These are phyloP conservation scores for Phytophthora fragariae DNA, from an alignment of 352 stramenopile genomes.

Conservation along the genomic window DNA sequence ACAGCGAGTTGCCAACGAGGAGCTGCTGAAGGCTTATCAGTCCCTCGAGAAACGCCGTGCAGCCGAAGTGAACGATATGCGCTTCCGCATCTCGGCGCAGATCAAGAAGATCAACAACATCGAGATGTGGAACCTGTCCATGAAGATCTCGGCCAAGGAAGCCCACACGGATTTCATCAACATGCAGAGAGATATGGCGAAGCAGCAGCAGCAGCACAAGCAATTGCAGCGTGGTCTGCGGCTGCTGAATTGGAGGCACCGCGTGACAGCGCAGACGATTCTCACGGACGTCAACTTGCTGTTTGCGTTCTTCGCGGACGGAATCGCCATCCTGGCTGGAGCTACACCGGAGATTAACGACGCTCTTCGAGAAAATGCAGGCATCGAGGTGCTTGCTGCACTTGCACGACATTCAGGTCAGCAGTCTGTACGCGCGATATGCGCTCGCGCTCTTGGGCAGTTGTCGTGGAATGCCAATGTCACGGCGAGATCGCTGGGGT, in stretches of 20 bases:
- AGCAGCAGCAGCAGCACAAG: conserved; percentile 61
- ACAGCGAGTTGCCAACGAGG: conserved; percentile 74
- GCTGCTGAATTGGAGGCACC: conserved; percentile 78
- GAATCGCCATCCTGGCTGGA: conserved; percentile 62
- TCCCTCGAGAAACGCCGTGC: conserved; percentile 78
- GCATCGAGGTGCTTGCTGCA: conserved; percentile 66
- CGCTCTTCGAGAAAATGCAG: conserved; percentile 60
- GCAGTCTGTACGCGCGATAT: conserved; percentile 48
- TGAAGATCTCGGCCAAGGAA: conserved; percentile 77
- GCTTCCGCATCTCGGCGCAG: conserved; percentile 72
- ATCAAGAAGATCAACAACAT: conserved; percentile 77
- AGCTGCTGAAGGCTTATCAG: conserved; percentile 66
- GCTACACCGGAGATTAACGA: conserved; percentile 56
- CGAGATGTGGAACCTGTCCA: conserved; percentile 84
- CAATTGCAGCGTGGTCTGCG: conserved; percentile 69
- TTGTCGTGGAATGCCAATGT: conserved; percentile 77
- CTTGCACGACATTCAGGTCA: conserved; percentile 56
- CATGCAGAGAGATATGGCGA: conserved; percentile 53
- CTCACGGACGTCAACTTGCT: conserved; percentile 73
- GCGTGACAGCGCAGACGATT: conserved; percentile 67
- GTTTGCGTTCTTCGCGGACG: conserved; percentile 75
- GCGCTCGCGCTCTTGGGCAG: conserved; percentile 59
- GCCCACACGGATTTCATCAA: conserved; percentile 57
- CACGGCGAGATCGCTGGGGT: conserved; percentile 62
- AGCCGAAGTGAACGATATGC: conserved; percentile 82